Base-by-base conservation (phyloP, 495 filamentous ascomycete genomes). In the Physcia stellaris region DNA sequence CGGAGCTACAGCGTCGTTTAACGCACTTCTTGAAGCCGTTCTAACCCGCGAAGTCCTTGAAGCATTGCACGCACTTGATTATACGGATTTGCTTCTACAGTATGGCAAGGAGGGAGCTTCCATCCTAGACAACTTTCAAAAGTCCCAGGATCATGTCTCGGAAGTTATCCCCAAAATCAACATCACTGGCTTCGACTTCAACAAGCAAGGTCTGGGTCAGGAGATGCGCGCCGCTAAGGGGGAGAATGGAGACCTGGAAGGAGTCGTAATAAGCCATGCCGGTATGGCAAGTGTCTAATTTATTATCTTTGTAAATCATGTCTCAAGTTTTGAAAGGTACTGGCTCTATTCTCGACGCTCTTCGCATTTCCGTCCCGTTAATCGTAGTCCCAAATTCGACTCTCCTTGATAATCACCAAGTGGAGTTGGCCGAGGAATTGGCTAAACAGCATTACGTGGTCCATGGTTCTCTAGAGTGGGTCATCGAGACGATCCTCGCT, bases 391-490 rank as follows among this genome's bases (percentile, higher is more conserved):
- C 86, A 6, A 98, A 98, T 56, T 60, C 72, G 6, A 61, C 64
- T 2, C 69, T 98, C 4, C 75, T 94, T 50, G 83, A 86, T 48
- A 93, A 95, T 48, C 90, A 98, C 51, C 90, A 98, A 56, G 69
- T 73, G 24, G 86, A 98, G 54, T 66, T 96, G 7, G 86, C 87
- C 1, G 62, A 72, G 32, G 77, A 78, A 49, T 60, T 94, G 35
- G 72, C 77, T 30, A 51, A 57, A 4, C 69, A 81, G 42, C 77
- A 77, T 18, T 86, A 83, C 56, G 72, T 80, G 2, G 53, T 87
- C 29, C 66, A 77, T 42, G 79, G 80, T 11, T 56, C 61, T 33
- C 57, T 83, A 20, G 63, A 73, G 81, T 86, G 66, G 49, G 65
- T 49, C 12, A n/a, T n/a, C n/a, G n/a, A n/a, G n/a, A n/a, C n/a